Conservation (phyloP, 108 stramenopile species). For the Conticribra weissflogii region DNA sequence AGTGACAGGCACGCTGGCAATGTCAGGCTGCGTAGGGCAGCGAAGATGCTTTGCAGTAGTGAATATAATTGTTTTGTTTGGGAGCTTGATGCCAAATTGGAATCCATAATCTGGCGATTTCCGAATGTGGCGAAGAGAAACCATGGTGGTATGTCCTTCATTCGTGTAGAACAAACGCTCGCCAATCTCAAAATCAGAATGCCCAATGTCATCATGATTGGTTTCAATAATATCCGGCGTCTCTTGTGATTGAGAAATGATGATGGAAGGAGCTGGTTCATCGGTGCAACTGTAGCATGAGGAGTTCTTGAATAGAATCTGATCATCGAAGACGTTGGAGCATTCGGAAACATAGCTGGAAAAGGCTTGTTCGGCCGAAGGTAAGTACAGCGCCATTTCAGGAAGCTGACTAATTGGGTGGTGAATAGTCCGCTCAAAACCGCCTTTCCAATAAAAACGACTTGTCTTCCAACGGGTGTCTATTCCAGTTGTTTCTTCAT, state of each 20-base stretch:
- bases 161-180: background rate
- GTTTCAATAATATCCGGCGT: too few relatives aligned
- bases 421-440: background rate
- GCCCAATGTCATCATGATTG: too few relatives aligned
- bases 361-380: too few relatives aligned
- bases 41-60: background rate
- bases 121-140: background rate
- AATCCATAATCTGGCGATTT: background rate
- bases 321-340: background rate
- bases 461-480: background rate
- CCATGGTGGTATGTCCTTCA: slow-evolving; percentile 3
- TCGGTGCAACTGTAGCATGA: background rate
- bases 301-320: background rate
- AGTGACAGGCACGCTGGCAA: background rate
- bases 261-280: too few relatives aligned
- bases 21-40: background rate
- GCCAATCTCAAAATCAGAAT: background rate
- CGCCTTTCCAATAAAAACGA: slow-evolving; percentile 4
- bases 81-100: background rate
- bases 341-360: background rate
- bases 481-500: background rate
- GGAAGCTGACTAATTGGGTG: background rate
- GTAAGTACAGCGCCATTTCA: too few relatives aligned
- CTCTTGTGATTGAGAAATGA: too few relatives aligned
- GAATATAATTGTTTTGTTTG: background rate